These are phyloP conservation scores for Posidonia australis DNA, from an alignment of 106 monocot species.

Conservation along the genomic window DNA sequence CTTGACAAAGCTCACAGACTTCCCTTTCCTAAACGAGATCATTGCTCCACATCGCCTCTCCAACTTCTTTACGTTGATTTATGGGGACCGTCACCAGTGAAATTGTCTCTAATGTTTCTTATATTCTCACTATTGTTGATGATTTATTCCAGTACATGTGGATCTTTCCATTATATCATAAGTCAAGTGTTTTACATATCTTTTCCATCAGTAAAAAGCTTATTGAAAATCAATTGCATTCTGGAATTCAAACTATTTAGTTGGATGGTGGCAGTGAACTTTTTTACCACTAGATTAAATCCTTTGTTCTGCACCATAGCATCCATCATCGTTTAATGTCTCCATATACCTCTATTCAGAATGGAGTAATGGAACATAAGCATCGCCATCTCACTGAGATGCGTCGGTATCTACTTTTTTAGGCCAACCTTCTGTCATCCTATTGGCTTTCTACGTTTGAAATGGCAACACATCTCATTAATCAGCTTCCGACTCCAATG, in stretches of 20 bases:
- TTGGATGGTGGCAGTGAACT: constrained; percentile 13
- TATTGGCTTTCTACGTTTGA: neutral
- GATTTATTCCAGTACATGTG: neutral
- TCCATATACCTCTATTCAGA: constrained; percentile 1
- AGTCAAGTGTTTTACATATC: neutral
- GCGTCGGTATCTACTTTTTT: neutral
- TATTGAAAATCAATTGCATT: neutral
- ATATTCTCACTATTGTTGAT: neutral
- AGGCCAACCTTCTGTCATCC: neutral
- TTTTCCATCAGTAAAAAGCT: neutral
- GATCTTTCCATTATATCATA: neutral
- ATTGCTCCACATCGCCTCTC: too few relatives aligned
- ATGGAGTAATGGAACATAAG: neutral
- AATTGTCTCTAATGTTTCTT: neutral
- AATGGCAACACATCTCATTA: neutral
- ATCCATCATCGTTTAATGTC: constrained; percentile 8
- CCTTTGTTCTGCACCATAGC: neutral
- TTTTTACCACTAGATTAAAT: neutral
- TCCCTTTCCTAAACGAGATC: too few relatives aligned
- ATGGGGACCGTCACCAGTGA: too few relatives aligned
- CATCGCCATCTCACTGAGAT: constrained; percentile 3
- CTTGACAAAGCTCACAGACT: too few relatives aligned
- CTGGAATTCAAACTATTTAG: neutral
- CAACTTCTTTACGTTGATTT: too few relatives aligned
- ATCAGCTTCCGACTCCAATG: neutral